Conservation (phyloP, 2,329 filamentous ascomycete species). For the Huntiella decipiens region DNA sequence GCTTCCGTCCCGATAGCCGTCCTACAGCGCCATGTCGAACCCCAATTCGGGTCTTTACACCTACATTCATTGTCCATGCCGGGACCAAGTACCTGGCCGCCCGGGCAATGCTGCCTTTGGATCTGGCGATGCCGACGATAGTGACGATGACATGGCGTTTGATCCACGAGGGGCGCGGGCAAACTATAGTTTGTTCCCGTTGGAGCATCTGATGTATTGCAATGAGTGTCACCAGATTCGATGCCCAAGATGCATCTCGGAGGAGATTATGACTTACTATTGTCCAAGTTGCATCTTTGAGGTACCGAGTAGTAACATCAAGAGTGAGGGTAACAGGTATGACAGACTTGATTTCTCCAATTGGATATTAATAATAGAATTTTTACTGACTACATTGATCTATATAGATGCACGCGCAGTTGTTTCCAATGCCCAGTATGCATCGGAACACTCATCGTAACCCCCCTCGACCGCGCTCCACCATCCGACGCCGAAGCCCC, state of each 20-base stretch:
- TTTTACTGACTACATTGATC: neutral
- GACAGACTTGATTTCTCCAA: slow-evolving; percentile 14
- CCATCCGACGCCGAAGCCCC: slow-evolving; percentile 20
- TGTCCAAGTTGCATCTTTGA: slow-evolving; percentile 93
- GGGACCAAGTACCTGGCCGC: slow-evolving; percentile 19
- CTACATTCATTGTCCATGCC: slow-evolving; percentile 49
- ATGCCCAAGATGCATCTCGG: slow-evolving; percentile 75
- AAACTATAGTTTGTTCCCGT: slow-evolving; percentile 80
- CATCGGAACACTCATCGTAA: slow-evolving; percentile 51
- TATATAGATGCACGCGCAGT: slow-evolving; percentile 62
- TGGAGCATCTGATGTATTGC: slow-evolving; percentile 89
- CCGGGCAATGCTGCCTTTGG: too few species aligned
- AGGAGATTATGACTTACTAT: slow-evolving; percentile 90
- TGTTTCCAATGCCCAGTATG: slow-evolving; percentile 93
- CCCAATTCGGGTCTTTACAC: slow-evolving; percentile 30
- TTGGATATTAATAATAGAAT: neutral
- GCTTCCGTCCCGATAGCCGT: too few species aligned
- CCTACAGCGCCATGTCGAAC: too few species aligned
- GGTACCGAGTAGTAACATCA: slow-evolving; percentile 79
- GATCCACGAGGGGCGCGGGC: slow-evolving; percentile 70
- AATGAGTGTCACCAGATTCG: slow-evolving; percentile 94
- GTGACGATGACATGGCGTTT: slow-evolving; percentile 63
- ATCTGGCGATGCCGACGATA: slow-evolving; percentile 22
- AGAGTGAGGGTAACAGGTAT: slow-evolving; percentile 82
- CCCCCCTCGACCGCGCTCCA: slow-evolving; percentile 40